Conservation (phyloP, 129 eudicot genomes). For the Escallonia rubra region DNA sequence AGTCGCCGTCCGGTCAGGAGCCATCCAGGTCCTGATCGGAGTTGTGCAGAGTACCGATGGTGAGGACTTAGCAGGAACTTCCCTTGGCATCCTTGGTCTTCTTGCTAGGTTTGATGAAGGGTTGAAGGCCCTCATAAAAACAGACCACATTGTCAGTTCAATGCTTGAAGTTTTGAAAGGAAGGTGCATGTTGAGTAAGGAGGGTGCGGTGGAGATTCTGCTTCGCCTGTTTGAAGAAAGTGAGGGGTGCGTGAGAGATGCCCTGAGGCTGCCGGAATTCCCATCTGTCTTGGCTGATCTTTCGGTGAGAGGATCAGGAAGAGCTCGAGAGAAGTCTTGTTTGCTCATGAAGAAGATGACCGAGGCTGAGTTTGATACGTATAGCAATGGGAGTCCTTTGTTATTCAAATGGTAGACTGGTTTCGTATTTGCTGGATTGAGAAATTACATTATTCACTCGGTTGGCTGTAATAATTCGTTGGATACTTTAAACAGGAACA, state of each 20-base stretch:
- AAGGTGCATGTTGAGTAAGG: constrained; percentile 60
- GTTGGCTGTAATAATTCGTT: too few relatives aligned
- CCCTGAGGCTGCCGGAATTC: constrained; percentile 46
- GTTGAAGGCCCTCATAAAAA: constrained; percentile 42
- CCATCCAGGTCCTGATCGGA: constrained; percentile 36
- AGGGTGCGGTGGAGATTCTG: constrained; percentile 58
- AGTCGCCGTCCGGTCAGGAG: constrained; percentile 61
- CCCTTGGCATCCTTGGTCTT: constrained; percentile 49
- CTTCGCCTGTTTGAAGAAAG: constrained; percentile 65
- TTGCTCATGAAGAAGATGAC: constrained; percentile 56
- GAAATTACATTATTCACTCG: too few relatives aligned
- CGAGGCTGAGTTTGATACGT: constrained; percentile 33
- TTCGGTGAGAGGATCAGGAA: constrained; percentile 65
- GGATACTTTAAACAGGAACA: too few relatives aligned
- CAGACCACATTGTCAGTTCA: constrained; percentile 34
- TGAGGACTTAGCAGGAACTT: constrained; percentile 63
- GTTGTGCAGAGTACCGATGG: constrained; percentile 38
- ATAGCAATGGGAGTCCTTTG: constrained; percentile 18
- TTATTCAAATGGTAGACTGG: constrained; percentile 28
- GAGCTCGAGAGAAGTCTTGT: constrained; percentile 61
- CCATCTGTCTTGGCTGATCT: constrained; percentile 57
- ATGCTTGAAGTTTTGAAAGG: constrained; percentile 57
- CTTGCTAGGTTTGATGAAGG: constrained; percentile 76
- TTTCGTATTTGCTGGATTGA: neutral
- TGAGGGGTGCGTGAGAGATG: constrained; percentile 58